A percentile compares a stretch with the other conserved stretches of the same genome.
phyloP scores from a whole-genome alignment of 139 green algal species.

The Coccomyxa sp. region DNA sequence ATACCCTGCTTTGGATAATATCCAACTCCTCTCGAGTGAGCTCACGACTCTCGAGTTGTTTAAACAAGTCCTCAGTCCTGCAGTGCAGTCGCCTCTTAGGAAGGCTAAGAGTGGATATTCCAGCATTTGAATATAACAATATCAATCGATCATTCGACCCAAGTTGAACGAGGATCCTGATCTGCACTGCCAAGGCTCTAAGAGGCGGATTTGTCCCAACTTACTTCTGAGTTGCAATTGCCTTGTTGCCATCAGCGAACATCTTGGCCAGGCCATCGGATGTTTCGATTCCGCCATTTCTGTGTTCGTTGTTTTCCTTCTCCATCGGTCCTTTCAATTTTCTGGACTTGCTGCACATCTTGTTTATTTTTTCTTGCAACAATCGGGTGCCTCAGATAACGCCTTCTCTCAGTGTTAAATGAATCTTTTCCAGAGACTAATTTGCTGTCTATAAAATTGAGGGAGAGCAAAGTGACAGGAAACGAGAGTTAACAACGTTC shows the following conservation, averaged over 20 bases:
- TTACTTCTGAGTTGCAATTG: constrained; percentile 27
- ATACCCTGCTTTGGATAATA: constrained; percentile 73
- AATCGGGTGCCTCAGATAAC: too few relatives aligned
- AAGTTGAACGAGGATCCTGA: background rate
- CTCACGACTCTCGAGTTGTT: constrained; percentile 63
- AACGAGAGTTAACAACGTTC: too few relatives aligned
- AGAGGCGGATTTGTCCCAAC: background rate
- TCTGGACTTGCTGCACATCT: too few relatives aligned
- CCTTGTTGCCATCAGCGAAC: constrained; percentile 18
- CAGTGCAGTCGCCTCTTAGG: background rate
- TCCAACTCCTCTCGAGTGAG: constrained; percentile 68
- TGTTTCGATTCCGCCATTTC: too few relatives aligned
- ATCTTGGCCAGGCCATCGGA: constrained; percentile 19
- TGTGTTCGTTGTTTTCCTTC: too few relatives aligned
- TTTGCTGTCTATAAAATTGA: too few relatives aligned
- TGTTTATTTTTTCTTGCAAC: too few relatives aligned
- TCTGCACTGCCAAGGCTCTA: background rate
- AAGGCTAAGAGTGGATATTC: background rate
- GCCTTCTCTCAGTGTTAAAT: too few relatives aligned
- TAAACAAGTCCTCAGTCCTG: constrained; percentile 77
- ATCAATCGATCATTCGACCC: background rate
- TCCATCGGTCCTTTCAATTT: too few relatives aligned
- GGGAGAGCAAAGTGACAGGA: too few relatives aligned
- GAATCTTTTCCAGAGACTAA: too few relatives aligned
- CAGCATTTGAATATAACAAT: too few relatives aligned